Base-by-base conservation (phyloP, 768 basidiomycete genomes). In the Pisolithus microcarpus region DNA sequence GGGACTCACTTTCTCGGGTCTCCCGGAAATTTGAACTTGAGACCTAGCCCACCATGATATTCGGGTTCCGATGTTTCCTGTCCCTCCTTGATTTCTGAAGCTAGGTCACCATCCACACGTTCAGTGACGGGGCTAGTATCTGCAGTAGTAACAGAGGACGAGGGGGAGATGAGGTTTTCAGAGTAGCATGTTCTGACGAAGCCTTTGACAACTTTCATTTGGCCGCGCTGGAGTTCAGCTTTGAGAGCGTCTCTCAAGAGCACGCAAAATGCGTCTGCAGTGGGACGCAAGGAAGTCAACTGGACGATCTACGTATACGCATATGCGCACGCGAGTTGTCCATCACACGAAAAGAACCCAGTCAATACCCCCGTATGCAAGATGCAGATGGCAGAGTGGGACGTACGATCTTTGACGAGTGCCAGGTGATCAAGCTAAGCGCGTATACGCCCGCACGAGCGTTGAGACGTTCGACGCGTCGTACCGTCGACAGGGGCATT, bases 181-280 rank as follows among this genome's bases (percentile, higher is more conserved):
- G 94, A 96, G 67, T 95, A 97, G 64, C 93, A 89, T 1, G 91
- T 90, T 70, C 89, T 87, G 28, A 89, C 81, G 64, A 98, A 97
- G 11, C 77, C 75, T 67, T 94, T 96, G 52, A 97, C 87, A 11
- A 74, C 71, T 68, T 96, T 96, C 93, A 99, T 99, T 62, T 85
- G 83, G 2, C 94, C 88, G 15, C 85, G 81, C 61, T 93, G 87
- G 11, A 97, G 76, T 59, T 96, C 89, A 5, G 83, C 74, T 70
- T 93, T 96, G 56, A 99, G 78, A 4, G 89, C 85, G 58, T 94
- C 87, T 7, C 93, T 84, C 1, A 99, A 79, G 5, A 91, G 74
- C 1, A 85, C 78, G 63, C 94, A 96, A 74, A 98, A 99, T 30
- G 85, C 77, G 59, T 96, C 93, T 16, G 94, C 95, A 0, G 91